These are phyloP conservation scores for Erodium moschatum DNA, from an alignment of 441 rosid species.

Conservation along the genomic window DNA sequence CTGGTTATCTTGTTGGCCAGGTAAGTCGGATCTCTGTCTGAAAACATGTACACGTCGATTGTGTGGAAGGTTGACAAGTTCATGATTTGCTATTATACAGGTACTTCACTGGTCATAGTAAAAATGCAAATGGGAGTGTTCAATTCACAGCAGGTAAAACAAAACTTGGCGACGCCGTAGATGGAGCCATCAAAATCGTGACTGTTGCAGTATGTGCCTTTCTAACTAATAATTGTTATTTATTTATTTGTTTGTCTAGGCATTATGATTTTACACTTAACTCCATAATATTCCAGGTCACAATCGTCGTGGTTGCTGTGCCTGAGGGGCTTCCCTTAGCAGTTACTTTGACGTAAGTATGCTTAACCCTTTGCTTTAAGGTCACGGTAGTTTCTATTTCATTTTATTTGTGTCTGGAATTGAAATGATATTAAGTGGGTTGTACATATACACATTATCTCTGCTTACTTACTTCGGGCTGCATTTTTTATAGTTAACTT, in stretches of 20 bases:
- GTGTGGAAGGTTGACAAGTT: neutral
- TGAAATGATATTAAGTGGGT: neutral
- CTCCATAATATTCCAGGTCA: conserved; percentile 47
- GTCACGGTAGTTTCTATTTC: neutral
- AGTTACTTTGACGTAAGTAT: conserved; percentile 83
- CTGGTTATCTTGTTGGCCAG: conserved; percentile 69
- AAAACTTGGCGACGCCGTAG: conserved; percentile 43
- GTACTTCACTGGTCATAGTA: conserved; percentile 70
- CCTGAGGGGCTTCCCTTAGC: conserved; percentile 99
- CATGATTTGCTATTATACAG: conserved; percentile 25
- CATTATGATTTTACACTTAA: neutral
- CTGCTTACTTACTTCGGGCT: neutral
- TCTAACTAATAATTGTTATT: neutral
- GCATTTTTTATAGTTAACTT: neutral
- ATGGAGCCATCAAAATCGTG: conserved; percentile 65
- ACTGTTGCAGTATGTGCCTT: conserved; percentile 65
- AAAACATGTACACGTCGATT: neutral
- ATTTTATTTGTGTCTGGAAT: neutral
- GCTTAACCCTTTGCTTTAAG: neutral
- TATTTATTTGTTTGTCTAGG: neutral
- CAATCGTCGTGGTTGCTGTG: conserved; percentile 98
- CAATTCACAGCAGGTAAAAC: conserved; percentile 61
- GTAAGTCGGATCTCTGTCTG: conserved; percentile 25
- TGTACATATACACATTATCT: neutral
- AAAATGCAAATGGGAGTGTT: conserved; percentile 30